Base-by-base conservation (phyloP, 805 yeast genomes). In the Starmerella lactis-condensi region DNA sequence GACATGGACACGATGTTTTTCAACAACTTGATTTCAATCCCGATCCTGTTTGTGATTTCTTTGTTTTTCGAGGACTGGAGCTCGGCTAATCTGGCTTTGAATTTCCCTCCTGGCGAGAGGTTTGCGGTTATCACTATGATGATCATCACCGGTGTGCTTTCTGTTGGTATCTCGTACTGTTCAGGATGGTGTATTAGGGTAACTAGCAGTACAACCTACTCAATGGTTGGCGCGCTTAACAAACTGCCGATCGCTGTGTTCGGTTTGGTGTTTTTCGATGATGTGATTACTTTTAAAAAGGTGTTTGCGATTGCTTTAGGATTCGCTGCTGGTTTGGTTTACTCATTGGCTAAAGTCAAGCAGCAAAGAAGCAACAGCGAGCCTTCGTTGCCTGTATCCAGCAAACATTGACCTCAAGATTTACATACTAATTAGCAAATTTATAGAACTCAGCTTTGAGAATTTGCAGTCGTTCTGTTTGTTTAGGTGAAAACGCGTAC, bases 121-220 rank as follows among this genome's bases (percentile, higher is more conserved):
- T 56, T 61, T 41, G 65, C 85, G 26, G 67, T 79, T 36, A 65
- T 81, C 41, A 57, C 73, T 27, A 73, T 81, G 46, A 83, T 89
- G 93, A 49, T 89, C 40, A 67, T 85, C 52, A 79, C 94, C 22
- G 98, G 98, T 57, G 69, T 78, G 45, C 75, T 92, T 27, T 75
- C 95, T 20, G 93, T 89, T 32, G 95, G 93, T 62, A 89, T 89
- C 54, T 85, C 96, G 27, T 89, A 89, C 69, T 81, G 94, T 59
- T 82, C 96, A 9, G 98, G 95, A 39, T 89, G 98, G 98, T 89
- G 98, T 69, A 93, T 89, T 43, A 79, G 98, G 63, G 96, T 89
- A 42, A 89, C 98, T 26, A 81, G 95, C 15, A 83, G 96, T 17
- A 89, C 98, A 34, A 89, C 98, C 34, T 89, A 89, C 64, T 81